phyloP scores from a whole-genome alignment of 1,284 basidiomycete genomes.

The Sporisorium reilianum region DNA sequence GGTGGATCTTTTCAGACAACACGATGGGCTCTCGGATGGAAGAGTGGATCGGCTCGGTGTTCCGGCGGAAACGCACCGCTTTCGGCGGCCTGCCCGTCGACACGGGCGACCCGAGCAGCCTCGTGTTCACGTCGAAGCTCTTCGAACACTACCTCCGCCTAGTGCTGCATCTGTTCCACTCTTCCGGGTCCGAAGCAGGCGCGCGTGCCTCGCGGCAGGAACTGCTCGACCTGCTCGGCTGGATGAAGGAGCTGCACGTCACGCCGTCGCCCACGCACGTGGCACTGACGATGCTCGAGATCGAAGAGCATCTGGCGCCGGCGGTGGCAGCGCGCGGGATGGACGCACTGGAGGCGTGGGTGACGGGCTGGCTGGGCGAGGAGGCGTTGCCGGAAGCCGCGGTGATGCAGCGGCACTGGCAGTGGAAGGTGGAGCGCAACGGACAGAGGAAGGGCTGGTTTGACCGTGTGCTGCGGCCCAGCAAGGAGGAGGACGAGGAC shows the following conservation, averaged over 20 bases:
- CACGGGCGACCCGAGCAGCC: constrained; percentile 3
- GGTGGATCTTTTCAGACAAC: constrained; percentile 39
- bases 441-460: constrained; percentile 33
- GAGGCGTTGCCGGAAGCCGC: constrained; percentile 12
- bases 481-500: neutral
- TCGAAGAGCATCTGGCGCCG: constrained; percentile 39
- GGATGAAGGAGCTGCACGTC: constrained; percentile 37
- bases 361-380: constrained; percentile 32
- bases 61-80: constrained; percentile 1
- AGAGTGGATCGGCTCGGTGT: constrained; percentile 36
- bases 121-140: constrained; percentile 31
- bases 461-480: constrained; percentile 7
- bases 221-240: constrained; percentile 33
- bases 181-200: constrained; percentile 9
- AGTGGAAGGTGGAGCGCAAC: constrained; percentile 42
- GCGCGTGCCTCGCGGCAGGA: constrained; percentile 10
- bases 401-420: constrained; percentile 33
- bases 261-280: constrained; percentile 23
- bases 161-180: constrained; percentile 33
- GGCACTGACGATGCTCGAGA: constrained; percentile 37
- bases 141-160: constrained; percentile 44
- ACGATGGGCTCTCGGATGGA: constrained; percentile 31
- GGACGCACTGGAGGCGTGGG: constrained; percentile 29
- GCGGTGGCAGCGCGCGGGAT: constrained; percentile 36
- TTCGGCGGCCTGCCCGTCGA: neutral